A percentile compares a stretch with the other conserved stretches of the same genome.
These are phyloP conservation scores for Cyberlindnera euphorbiiphila DNA, from an alignment of 805 yeast species.

Conservation along the genomic window DNA sequence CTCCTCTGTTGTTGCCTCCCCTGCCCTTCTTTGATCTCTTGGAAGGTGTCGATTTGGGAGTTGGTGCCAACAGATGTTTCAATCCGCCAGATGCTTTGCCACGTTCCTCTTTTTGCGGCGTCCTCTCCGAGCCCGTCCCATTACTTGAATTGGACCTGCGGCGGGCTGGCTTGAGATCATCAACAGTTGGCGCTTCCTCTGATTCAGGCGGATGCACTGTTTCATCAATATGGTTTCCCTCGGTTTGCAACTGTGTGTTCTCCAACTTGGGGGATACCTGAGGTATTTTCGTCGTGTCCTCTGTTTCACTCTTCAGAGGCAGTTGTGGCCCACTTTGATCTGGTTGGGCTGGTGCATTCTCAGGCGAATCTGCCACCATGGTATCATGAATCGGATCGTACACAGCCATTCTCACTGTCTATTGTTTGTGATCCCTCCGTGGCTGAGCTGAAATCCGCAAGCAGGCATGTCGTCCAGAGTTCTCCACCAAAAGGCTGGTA, in stretches of 20 bases:
- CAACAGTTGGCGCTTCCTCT: too few relatives aligned
- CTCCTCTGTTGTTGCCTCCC: constrained; percentile 15
- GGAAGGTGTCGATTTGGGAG: constrained; percentile 10
- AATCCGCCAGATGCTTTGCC: background rate
- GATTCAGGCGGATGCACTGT: too few relatives aligned
- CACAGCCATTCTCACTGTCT: constrained; percentile 5
- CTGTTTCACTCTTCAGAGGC: background rate
- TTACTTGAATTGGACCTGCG: too few relatives aligned
- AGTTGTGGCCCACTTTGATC: background rate
- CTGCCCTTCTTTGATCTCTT: constrained; percentile 15
- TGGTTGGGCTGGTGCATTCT: background rate
- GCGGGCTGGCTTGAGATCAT: too few relatives aligned
- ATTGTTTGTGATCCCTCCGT: background rate
- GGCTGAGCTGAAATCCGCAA: background rate
- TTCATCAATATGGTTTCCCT: too few relatives aligned
- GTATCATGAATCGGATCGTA: constrained; percentile 19
- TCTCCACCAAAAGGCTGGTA: too few relatives aligned
- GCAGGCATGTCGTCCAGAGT: too few relatives aligned
- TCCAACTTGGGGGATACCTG: too few relatives aligned
- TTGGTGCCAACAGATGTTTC: constrained; percentile 8
- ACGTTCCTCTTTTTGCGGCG: constrained; percentile 2
- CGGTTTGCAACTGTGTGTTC: too few relatives aligned
- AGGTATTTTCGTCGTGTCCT: background rate
- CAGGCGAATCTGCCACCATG: constrained; percentile 5
- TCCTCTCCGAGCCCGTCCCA: background rate